These are phyloP conservation scores for Colletotrichum sp. DNA, from an alignment of 2,329 filamentous ascomycete genomes.

Conservation along the genomic window DNA sequence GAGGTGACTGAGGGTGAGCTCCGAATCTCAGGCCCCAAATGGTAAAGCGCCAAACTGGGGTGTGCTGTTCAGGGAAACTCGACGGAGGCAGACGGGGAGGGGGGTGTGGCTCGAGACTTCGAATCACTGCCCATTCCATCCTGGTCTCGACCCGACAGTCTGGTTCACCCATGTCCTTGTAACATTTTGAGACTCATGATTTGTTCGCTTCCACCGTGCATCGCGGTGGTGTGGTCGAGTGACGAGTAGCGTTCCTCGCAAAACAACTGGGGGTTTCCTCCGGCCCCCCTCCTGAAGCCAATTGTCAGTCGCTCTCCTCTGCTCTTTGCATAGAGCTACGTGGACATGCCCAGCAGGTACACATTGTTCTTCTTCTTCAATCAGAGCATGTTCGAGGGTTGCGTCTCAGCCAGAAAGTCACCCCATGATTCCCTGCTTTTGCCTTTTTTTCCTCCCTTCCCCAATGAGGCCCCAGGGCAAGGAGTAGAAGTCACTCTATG, in stretches of 20 bases:
- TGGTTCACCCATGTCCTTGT: slow-evolving; percentile 1
- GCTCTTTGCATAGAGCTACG: background rate
- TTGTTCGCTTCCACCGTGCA: slow-evolving; percentile 1
- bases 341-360: background rate
- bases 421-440: slow-evolving; percentile 6
- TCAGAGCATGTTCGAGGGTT: slow-evolving; percentile 4
- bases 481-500: background rate
- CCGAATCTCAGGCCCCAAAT: background rate
- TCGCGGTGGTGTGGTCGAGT: background rate
- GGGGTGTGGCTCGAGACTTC: background rate
- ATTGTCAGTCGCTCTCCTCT: background rate
- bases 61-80: background rate
- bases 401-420: slow-evolving; percentile 2
- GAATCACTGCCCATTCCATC: background rate
- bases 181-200: background rate
- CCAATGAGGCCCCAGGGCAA: background rate
- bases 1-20: background rate
- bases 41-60: background rate
- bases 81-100: background rate
- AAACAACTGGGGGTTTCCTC: background rate
- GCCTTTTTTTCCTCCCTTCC: background rate
- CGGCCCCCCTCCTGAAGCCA: background rate
- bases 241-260: background rate
- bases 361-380: background rate
- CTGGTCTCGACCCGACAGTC: background rate